Conservation (phyloP, 1,139 yeast genomes). For the Saccharomyces hybrid region DNA sequence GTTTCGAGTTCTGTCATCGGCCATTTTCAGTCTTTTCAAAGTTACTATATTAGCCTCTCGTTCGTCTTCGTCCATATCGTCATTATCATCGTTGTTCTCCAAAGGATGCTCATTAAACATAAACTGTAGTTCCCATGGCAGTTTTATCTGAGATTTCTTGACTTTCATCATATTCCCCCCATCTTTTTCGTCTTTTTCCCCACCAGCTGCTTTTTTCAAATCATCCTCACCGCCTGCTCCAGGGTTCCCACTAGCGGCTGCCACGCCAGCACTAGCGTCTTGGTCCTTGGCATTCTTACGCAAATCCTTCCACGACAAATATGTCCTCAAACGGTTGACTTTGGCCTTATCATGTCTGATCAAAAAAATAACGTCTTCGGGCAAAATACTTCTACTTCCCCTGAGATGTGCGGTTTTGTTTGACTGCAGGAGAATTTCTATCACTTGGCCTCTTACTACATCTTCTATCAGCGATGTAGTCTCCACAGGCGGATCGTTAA, state of each 20-base stretch:
- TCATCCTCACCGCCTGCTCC: conserved; percentile 37
- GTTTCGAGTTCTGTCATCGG: conserved; percentile 85
- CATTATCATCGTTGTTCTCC: conserved; percentile 71
- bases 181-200: conserved; percentile 39
- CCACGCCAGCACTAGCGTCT: conserved; percentile 79
- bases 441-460: conserved; percentile 89
- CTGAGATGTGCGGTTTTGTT: conserved; percentile 69
- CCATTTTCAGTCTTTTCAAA: conserved; percentile 76
- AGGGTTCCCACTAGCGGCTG: no score
- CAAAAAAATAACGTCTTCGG: conserved; percentile 88
- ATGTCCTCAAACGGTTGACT: conserved; percentile 82
- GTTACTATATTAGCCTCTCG: conserved; percentile 87
- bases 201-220: conserved; percentile 33
- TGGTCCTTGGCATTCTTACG: conserved; percentile 96
- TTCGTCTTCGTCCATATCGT: conserved; percentile 67
- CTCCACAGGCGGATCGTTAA: conserved; percentile 87
- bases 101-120: conserved; percentile 89
- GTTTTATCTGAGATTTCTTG: conserved; percentile 70
- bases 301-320: conserved; percentile 94
- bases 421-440: conserved; percentile 76
- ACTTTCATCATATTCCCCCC: conserved; percentile 55
- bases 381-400: conserved; percentile 78
- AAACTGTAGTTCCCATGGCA: conserved; percentile 94
- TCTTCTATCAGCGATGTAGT: conserved; percentile 90
- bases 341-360: conserved; percentile 93